These are phyloP conservation scores for Gossypium arboreum DNA, from an alignment of 345 rosid species.

Conservation along the genomic window DNA sequence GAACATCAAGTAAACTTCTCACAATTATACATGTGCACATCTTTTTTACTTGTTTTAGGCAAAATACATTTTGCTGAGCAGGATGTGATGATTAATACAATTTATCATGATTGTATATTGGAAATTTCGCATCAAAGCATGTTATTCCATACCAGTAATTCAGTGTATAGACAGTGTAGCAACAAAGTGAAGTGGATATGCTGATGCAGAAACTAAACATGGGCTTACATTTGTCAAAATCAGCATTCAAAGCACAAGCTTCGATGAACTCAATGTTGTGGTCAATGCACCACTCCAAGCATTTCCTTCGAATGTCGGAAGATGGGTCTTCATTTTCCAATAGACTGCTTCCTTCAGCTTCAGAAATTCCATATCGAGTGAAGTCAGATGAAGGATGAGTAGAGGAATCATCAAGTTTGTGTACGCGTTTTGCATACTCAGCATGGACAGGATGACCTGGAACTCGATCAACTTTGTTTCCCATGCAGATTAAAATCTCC, in stretches of 20 bases:
- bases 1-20: not conserved
- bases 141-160: not conserved
- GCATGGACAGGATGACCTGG: conserved; percentile 77
- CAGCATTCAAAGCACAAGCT: conserved; percentile 78
- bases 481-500: conserved; percentile 72
- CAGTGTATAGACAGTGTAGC: not conserved
- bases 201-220: not conserved
- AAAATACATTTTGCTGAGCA: not conserved
- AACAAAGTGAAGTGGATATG: not conserved
- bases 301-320: conserved; percentile 46
- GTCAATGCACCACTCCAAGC: conserved; percentile 73
- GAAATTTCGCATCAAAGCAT: conserved; percentile 2
- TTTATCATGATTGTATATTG: not conserved
- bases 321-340: conserved; percentile 56
- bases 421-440: conserved; percentile 58
- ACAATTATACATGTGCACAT: not conserved
- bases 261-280: conserved; percentile 77
- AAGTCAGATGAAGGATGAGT: conserved; percentile 31
- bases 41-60: not conserved
- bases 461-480: conserved; percentile 77
- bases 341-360: conserved; percentile 67
- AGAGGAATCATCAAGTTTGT: conserved; percentile 33
- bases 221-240: conserved; percentile 72
- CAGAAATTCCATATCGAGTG: conserved; percentile 57
- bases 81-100: not conserved